A percentile compares a stretch with the other conserved stretches of the same genome.
Conservation (phyloP, 2,329 filamentous ascomycete species). For the Hymenoscyphus occultus region DNA sequence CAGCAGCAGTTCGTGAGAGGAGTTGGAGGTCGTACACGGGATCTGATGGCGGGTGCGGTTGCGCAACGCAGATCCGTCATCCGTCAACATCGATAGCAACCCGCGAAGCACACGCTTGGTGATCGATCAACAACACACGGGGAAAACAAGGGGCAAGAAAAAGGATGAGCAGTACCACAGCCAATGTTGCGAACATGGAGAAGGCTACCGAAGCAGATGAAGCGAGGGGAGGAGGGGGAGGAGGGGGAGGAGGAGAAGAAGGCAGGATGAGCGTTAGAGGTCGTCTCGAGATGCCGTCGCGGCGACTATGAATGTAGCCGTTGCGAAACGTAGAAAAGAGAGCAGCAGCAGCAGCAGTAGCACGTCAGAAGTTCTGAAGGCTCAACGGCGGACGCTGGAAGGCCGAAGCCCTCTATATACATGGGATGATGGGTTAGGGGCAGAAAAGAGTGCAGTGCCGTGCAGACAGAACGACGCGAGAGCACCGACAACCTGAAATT, state of each 20-base stretch:
- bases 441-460: neutral
- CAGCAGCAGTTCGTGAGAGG: neutral
- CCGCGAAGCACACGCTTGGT: conserved; percentile 8
- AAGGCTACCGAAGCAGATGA: conserved; percentile 11
- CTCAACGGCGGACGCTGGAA: conserved; percentile 1
- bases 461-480: no score
- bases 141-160: conserved; percentile 11
- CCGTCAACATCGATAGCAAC: neutral
- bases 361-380: neutral
- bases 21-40: conserved; percentile 14
- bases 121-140: neutral
- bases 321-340: neutral
- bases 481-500: no score
- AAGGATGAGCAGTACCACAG: conserved; percentile 10
- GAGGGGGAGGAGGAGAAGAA: neutral
- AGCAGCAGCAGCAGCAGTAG: neutral
- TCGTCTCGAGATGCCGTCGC: conserved; percentile 1
- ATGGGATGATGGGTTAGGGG: neutral
- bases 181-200: conserved; percentile 11
- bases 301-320: neutral
- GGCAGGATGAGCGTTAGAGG: neutral
- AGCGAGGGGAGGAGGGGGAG: neutral
- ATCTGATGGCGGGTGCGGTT: conserved; percentile 8
- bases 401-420: conserved; percentile 14
- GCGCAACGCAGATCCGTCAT: neutral